Conservation (phyloP, 2,329 filamentous ascomycete genomes). For the Raffaelea arxii region DNA sequence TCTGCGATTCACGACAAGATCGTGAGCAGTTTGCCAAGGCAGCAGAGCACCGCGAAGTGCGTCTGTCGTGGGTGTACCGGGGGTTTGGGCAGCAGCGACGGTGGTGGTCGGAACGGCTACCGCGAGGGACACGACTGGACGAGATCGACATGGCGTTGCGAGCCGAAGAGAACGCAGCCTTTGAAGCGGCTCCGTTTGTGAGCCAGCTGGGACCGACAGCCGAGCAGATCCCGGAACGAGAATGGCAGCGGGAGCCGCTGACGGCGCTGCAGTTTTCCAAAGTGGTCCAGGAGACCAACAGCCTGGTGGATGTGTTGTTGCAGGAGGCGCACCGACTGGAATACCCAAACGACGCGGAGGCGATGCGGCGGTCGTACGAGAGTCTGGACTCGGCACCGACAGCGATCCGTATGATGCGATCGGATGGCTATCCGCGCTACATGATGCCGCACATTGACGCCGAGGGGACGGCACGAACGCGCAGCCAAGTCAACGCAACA, state of each 20-base stretch:
- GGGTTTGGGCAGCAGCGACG: constrained; percentile 9
- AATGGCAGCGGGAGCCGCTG: constrained; percentile 21
- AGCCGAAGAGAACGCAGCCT: constrained; percentile 3
- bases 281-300: constrained; percentile 15
- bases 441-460: constrained; percentile 15
- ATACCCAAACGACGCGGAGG: constrained; percentile 12
- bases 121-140: constrained; percentile 4
- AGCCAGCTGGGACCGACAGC: neutral
- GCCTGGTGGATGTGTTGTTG: constrained; percentile 21
- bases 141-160: constrained; percentile 6
- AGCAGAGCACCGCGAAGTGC: constrained; percentile 1
- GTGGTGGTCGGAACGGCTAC: constrained; percentile 8
- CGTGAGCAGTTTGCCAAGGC: neutral
- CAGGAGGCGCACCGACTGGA: constrained; percentile 17
- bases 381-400: constrained; percentile 22
- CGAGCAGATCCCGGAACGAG: too few relatives aligned
- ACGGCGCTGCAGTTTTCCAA: constrained; percentile 6
- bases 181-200: neutral
- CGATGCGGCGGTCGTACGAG: constrained; percentile 10
- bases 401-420: constrained; percentile 21
- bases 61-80: constrained; percentile 10
- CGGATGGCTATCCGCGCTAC: constrained; percentile 24
- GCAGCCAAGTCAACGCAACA: constrained; percentile 15
- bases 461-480: constrained; percentile 9
- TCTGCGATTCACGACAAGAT: constrained; percentile 7